Evolutionary conservation across 2,329 filamentous ascomycete genomes (phyloP), one percentile per base, ranked within the genome.

Genomic region (Lasiodiplodia hormozganensis): DNA sequence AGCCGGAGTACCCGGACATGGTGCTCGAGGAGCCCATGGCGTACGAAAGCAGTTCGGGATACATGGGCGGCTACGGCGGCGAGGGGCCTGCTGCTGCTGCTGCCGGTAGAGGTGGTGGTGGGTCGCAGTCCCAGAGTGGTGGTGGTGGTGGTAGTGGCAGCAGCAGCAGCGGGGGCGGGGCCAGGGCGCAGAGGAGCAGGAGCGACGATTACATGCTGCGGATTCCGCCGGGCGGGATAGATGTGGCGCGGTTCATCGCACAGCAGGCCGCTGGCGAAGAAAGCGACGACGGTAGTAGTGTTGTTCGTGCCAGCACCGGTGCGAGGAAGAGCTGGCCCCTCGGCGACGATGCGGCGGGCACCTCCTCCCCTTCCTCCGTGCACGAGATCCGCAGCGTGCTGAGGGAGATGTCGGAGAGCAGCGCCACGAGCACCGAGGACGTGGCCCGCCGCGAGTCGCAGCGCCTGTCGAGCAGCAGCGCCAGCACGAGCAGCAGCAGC

Each of bases 1-100:
- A 62, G 12, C 49, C 66, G 4, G 66, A 64, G 25, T 68, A 68
- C 18, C 57, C 49, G 36, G 66, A 68, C 66, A 68, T 68, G 66
- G 66, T 64, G 57, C 57, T 68, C 18, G 66, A 68, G 36, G 54
- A 67, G 21, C 40, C 58, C 7, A 14, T 25, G 23, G 40, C 6
- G 58, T 43, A 43, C 40, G 58, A 34, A 25, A 36, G 58, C 40
- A 43, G 31, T 1, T 51, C 25, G 40, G 58, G 58, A 7, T 62
- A 51, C 40, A 18, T 23, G 23, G 43, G 57, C 47, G 57, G 57
- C 12, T 62, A 47, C 31, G 31, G 31, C 16, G 11, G 25, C 21
- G 53, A 23, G 2, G 12, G 16, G 25, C 8, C n/a, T n/a, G 23
- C 23, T 23, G 23, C 23, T 23, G 23, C 2, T 25, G 25, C 38